Conservation (phyloP, 2,329 filamentous ascomycete genomes). For the Thielaviopsis euricoi region DNA sequence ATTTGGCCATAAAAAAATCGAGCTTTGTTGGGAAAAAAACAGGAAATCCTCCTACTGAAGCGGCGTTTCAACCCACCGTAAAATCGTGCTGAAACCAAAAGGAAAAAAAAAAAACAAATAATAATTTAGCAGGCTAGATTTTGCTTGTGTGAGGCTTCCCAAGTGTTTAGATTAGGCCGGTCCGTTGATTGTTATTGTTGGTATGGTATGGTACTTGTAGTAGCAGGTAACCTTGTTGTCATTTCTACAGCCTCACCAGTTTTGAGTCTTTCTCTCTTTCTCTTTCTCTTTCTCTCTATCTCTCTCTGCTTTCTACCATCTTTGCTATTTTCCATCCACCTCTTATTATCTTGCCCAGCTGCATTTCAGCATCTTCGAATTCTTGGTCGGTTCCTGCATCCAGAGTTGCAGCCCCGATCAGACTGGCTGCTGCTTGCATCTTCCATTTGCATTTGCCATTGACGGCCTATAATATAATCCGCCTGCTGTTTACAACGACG, state of each 20-base stretch:
- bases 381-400: conserved; percentile 4
- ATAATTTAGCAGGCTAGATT: not conserved
- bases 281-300: not conserved
- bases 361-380: not conserved
- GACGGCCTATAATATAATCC: not conserved
- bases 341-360: too few species aligned
- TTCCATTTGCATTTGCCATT: too few species aligned
- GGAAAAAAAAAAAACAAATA: too few species aligned
- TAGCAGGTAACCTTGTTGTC: not conserved
- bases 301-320: not conserved
- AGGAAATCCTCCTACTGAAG: not conserved
- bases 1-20: not conserved
- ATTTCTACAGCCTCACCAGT: not conserved
- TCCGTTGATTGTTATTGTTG: not conserved
- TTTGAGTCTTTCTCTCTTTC: too few species aligned
- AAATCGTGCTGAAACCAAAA: too few species aligned
- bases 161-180: not conserved
- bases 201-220: too few species aligned
- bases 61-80: not conserved
- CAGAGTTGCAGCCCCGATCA: conserved; percentile 1
- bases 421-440: not conserved
- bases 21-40: not conserved
- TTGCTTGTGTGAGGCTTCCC: not conserved
- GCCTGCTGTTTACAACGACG: not conserved
- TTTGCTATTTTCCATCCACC: too few species aligned